A percentile compares a stretch with the other conserved stretches of the same genome.
phyloP scores from a whole-genome alignment of 2,329 filamentous ascomycete genomes.

The Colletotrichum sp. region DNA sequence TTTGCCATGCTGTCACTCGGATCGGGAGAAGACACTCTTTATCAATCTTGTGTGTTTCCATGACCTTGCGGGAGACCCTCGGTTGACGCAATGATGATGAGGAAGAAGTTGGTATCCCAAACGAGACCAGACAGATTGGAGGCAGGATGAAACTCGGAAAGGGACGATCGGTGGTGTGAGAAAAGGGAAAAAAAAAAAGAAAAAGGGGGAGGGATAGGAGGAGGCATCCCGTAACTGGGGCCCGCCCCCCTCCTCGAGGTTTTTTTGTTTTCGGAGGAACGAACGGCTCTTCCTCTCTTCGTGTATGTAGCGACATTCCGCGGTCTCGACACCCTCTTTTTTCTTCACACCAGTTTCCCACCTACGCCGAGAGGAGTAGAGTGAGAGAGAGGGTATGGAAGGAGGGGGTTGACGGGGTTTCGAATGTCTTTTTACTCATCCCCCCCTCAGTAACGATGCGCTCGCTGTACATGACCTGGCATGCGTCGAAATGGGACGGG shows the following conservation, averaged over 20 bases:
- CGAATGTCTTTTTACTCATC: neutral
- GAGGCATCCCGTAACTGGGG: neutral
- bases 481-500: neutral
- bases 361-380: neutral
- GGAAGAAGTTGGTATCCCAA: neutral
- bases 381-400: neutral
- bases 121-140: neutral
- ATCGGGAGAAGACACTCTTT: neutral
- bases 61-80: neutral
- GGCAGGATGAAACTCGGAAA: conserved; percentile 5
- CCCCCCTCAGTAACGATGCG: neutral
- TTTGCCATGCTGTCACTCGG: neutral
- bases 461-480: neutral
- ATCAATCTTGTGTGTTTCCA: neutral
- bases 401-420: neutral
- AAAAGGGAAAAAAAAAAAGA: neutral
- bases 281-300: neutral
- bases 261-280: neutral
- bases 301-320: conserved; percentile 5
- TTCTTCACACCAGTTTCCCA: neutral
- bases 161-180: neutral
- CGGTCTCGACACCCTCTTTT: neutral
- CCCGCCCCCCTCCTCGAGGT: neutral
- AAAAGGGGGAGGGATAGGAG: neutral
- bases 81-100: neutral